Conservation (phyloP, 2,329 filamentous ascomycete genomes). For the Xylaria arbuscula region DNA sequence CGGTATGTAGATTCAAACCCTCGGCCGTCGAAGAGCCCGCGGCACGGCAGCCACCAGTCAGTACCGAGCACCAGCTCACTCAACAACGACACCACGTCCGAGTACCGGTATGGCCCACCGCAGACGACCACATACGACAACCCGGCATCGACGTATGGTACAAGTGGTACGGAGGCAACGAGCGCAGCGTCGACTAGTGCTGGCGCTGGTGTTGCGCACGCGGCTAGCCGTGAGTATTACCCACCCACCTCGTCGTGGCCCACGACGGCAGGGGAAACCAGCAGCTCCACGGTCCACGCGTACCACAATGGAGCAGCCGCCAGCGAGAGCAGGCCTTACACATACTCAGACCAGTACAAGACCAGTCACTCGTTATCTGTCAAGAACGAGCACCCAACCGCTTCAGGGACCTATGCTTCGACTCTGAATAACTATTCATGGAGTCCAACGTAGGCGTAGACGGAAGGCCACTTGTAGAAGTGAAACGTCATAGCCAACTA, state of each 20-base stretch:
- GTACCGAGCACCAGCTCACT: conserved; percentile 63
- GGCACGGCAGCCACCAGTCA: conserved; percentile 65
- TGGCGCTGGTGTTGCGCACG: conserved; percentile 37
- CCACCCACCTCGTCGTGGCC: conserved; percentile 64
- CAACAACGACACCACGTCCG: conserved; percentile 60
- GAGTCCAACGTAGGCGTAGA: conserved; percentile 60
- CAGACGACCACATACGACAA: conserved; percentile 38
- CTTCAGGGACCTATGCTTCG: conserved; percentile 60
- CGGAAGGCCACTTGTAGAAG: background rate
- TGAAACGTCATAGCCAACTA: conserved; percentile 8
- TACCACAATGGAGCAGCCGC: conserved; percentile 54
- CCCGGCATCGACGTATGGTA: conserved; percentile 39
- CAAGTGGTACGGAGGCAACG: conserved; percentile 31
- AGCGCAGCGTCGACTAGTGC: conserved; percentile 28
- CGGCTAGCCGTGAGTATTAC: conserved; percentile 64
- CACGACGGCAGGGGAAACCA: conserved; percentile 60
- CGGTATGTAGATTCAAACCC: conserved; percentile 67
- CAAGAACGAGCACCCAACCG: conserved; percentile 52
- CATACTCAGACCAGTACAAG: conserved; percentile 63
- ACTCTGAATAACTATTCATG: conserved; percentile 68
- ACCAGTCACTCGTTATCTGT: conserved; percentile 50
- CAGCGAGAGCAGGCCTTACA: conserved; percentile 61
- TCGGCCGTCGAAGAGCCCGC: conserved; percentile 67
- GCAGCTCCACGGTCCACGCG: conserved; percentile 54
- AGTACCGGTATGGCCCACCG: conserved; percentile 67